These are phyloP conservation scores for Leucosporidium creatinivorum DNA, from an alignment of 768 basidiomycete genomes.

Conservation along the genomic window DNA sequence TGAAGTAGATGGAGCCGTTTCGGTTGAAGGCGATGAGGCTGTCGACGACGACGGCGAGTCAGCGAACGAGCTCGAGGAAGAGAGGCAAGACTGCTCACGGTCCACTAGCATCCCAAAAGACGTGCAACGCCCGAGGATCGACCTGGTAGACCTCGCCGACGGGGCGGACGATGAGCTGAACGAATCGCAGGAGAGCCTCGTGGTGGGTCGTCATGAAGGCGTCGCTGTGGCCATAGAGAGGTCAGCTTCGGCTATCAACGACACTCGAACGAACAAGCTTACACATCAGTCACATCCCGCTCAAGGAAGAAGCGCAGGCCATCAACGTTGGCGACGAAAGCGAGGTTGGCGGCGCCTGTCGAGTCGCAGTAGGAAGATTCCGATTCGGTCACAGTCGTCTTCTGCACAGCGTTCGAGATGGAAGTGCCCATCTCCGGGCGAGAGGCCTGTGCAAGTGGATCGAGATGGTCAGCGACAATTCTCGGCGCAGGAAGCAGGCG, in stretches of 20 bases:
- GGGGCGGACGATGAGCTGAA: constrained; percentile 55
- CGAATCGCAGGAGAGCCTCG: constrained; percentile 51
- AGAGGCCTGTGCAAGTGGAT: constrained; percentile 38
- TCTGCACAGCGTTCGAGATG: constrained; percentile 40
- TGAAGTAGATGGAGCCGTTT: constrained; percentile 77
- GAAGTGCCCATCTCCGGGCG: constrained; percentile 41
- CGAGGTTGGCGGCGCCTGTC: constrained; percentile 25
- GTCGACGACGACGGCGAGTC: constrained; percentile 5
- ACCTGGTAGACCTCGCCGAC: constrained; percentile 67
- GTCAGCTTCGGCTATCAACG: background rate
- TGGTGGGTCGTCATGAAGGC: constrained; percentile 48
- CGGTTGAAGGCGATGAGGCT: constrained; percentile 83
- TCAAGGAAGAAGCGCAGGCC: constrained; percentile 33
- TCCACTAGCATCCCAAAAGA: constrained; percentile 77
- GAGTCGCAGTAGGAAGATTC: constrained; percentile 37
- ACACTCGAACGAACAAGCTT: background rate
- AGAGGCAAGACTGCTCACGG: constrained; percentile 38
- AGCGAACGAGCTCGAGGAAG: too few species aligned
- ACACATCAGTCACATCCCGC: constrained; percentile 16
- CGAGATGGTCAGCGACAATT: background rate
- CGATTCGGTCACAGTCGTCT: constrained; percentile 42
- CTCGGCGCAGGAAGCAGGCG: too few species aligned
- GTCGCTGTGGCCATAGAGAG: background rate
- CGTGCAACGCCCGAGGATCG: constrained; percentile 63
- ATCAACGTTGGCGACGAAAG: constrained; percentile 28